These are phyloP conservation scores for Beauveria australis DNA, from an alignment of 2,329 filamentous ascomycete genomes.

Conservation along the genomic window DNA sequence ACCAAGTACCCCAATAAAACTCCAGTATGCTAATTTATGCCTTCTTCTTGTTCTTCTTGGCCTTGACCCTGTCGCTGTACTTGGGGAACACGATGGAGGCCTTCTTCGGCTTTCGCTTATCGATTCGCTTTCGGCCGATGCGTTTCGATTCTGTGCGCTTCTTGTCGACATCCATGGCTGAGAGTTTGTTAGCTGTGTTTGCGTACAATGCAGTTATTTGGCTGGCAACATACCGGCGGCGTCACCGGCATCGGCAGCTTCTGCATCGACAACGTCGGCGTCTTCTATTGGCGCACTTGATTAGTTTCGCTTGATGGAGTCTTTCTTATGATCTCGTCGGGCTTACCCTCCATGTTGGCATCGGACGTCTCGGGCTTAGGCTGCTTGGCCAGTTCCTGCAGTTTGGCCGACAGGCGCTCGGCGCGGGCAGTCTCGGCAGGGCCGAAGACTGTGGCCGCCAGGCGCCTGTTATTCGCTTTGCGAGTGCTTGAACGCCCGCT, in stretches of 20 bases:
- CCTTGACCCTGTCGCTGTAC: conserved; percentile 43
- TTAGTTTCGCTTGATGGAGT: conserved; percentile 10
- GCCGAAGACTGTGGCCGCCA: conserved; percentile 76
- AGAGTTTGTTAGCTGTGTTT: background rate
- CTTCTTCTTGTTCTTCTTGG: conserved; percentile 31
- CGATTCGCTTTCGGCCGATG: conserved; percentile 42
- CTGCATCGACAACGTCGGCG: conserved; percentile 20
- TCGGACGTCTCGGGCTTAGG: conserved; percentile 56
- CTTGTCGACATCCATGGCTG: conserved; percentile 51
- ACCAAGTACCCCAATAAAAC: background rate
- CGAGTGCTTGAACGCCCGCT: conserved; percentile 68
- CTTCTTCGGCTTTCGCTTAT: conserved; percentile 49
- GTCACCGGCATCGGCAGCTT: conserved; percentile 21
- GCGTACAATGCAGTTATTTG: background rate
- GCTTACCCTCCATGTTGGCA: conserved; percentile 36
- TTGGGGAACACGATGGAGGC: conserved; percentile 52
- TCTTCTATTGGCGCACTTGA: conserved; percentile 16
- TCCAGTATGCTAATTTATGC: background rate
- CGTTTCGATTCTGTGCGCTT: conserved; percentile 30
- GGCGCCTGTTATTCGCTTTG: conserved; percentile 75
- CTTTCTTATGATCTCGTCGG: background rate
- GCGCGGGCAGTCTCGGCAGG: conserved; percentile 72
- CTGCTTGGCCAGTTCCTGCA: conserved; percentile 70
- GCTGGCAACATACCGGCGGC: conserved; percentile 15
- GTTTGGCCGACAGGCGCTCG: conserved; percentile 76